Conservation (phyloP, 164 flowering plant genomes). For the Dillenia turbinata region DNA sequence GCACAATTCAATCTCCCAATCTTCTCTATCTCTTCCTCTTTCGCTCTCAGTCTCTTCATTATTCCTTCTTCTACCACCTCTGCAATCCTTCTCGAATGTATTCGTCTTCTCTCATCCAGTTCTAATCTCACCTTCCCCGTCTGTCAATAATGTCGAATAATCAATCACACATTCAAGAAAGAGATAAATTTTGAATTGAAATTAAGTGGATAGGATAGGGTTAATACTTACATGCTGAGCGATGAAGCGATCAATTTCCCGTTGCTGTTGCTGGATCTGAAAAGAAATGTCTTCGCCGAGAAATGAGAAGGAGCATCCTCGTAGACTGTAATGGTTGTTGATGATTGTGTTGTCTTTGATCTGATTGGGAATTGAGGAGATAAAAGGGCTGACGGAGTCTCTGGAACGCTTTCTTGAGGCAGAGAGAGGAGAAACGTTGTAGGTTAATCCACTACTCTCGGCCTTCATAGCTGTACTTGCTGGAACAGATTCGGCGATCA, state of each 20-base stretch:
- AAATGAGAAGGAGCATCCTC: conserved; percentile 26
- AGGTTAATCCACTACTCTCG: conserved; percentile 49
- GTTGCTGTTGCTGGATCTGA: conserved; percentile 57
- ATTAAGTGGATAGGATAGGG: not conserved
- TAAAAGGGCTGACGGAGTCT: conserved; percentile 13
- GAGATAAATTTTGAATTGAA: not conserved
- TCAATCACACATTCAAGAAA: not conserved
- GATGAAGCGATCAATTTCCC: conserved; percentile 54
- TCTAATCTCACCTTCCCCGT: conserved; percentile 56
- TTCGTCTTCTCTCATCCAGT: conserved; percentile 40
- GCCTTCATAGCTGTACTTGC: conserved; percentile 27
- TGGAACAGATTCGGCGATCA: conserved; percentile 13
- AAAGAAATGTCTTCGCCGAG: conserved; percentile 60
- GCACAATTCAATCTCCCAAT: conserved; percentile 55
- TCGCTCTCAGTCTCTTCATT: conserved; percentile 42
- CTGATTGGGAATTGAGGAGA: conserved; percentile 7
- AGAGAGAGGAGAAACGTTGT: conserved; percentile 17
- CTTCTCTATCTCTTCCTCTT: conserved; percentile 61
- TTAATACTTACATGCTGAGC: conserved; percentile 52
- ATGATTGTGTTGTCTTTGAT: not conserved
- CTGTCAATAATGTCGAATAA: conserved; percentile 24
- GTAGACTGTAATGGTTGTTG: not conserved
- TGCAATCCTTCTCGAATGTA: conserved; percentile 36
- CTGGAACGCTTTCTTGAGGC: conserved; percentile 18
- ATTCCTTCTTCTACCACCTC: conserved; percentile 41